A percentile compares a stretch with the other conserved stretches of the same genome.
These are phyloP conservation scores for Penicillium verrucosum DNA, from an alignment of 2,329 filamentous ascomycete genomes.

Conservation along the genomic window DNA sequence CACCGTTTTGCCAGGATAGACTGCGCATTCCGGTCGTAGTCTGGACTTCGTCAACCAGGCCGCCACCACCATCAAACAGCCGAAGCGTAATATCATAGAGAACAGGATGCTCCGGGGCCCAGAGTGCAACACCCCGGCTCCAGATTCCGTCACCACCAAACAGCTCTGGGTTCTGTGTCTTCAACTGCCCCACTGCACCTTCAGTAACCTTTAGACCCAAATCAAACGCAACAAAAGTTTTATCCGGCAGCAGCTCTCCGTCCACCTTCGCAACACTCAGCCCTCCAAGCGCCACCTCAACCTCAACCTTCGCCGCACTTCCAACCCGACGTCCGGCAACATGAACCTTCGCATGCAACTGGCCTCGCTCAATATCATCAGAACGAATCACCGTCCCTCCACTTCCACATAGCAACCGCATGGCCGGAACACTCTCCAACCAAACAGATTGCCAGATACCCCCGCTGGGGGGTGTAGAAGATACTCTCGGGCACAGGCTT, in stretches of 20 bases:
- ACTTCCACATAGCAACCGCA: constrained; percentile 58
- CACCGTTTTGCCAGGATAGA: constrained; percentile 57
- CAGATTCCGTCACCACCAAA: constrained; percentile 49
- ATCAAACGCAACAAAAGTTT: constrained; percentile 48
- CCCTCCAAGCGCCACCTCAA: constrained; percentile 54
- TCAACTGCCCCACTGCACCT: constrained; percentile 17
- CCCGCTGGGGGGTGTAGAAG: constrained; percentile 68
- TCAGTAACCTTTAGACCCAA: constrained; percentile 50
- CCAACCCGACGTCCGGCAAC: constrained; percentile 40
- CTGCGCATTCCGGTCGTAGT: constrained; percentile 62
- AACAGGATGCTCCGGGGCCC: constrained; percentile 62
- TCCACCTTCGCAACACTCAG: constrained; percentile 46
- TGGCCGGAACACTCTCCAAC: constrained; percentile 54
- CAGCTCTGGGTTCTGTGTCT: constrained; percentile 23
- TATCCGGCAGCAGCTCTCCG: constrained; percentile 49
- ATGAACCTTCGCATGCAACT: constrained; percentile 51
- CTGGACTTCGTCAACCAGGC: constrained; percentile 51
- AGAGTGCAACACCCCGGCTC: constrained; percentile 60
- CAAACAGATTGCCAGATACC: constrained; percentile 75
- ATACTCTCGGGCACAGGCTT: constrained; percentile 53
- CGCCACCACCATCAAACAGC: constrained; percentile 42
- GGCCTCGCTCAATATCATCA: constrained; percentile 51
- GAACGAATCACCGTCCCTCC: constrained; percentile 59
- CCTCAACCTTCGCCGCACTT: constrained; percentile 47
- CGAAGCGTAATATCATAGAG: constrained; percentile 61